phyloP scores from a whole-genome alignment of 352 stramenopile genomes.

The Phytophthora citricola region DNA sequence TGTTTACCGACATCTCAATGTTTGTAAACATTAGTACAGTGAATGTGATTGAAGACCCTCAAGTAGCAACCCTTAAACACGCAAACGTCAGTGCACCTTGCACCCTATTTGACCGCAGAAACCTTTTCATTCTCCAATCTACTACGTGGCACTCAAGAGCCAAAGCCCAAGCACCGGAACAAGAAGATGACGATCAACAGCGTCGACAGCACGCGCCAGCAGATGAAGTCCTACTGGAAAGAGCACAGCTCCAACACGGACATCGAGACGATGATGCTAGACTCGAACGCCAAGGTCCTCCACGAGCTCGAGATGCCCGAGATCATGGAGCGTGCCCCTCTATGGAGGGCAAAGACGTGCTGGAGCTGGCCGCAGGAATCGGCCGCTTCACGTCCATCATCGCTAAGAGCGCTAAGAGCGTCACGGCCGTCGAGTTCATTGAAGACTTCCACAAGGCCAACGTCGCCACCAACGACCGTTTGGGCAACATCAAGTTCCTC shows the following conservation, averaged over 20 bases:
- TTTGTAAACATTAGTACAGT: conserved; percentile 9
- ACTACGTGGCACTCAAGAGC: conserved; percentile 10
- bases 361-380: conserved; percentile 72
- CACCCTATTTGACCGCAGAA: neutral
- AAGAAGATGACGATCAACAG: conserved; percentile 56
- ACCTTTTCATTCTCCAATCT: conserved; percentile 26
- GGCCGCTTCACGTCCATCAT: conserved; percentile 74
- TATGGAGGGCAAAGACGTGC: conserved; percentile 67
- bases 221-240: conserved; percentile 87
- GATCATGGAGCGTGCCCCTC: conserved; percentile 71
- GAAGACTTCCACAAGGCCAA: conserved; percentile 81
- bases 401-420: conserved; percentile 48
- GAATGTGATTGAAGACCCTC: conserved; percentile 17
- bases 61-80: conserved; percentile 37
- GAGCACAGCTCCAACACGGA: conserved; percentile 67
- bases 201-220: conserved; percentile 47
- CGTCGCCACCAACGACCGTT: conserved; percentile 48
- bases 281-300: conserved; percentile 78
- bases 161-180: neutral
- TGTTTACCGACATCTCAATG: conserved; percentile 1
- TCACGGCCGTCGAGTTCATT: conserved; percentile 82
- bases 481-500: conserved; percentile 69
- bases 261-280: conserved; percentile 88
- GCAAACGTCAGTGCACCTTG: conserved; percentile 12
- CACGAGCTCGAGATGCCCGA: conserved; percentile 81